Percentiles rank a stretch among this genome's conserved stretches.
These are phyloP conservation scores for Pseudogymnoascus verrucosus DNA, from an alignment of 2,329 filamentous ascomycete species.

Conservation along the genomic window DNA sequence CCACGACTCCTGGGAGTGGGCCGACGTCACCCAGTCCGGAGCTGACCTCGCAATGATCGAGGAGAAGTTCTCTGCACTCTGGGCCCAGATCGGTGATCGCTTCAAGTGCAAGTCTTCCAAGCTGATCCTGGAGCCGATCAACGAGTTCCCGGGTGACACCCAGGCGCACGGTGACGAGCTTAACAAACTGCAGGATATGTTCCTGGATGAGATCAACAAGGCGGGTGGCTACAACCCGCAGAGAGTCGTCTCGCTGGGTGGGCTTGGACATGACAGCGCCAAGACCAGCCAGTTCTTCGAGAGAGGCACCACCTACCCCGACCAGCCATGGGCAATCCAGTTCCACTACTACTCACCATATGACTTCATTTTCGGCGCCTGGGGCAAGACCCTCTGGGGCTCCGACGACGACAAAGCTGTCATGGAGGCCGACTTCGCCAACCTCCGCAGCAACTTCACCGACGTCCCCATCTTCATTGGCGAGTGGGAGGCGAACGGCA, in stretches of 20 bases:
- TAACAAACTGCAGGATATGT: conserved; percentile 50
- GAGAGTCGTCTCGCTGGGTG: conserved; percentile 48
- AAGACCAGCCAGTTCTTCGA: conserved; percentile 49
- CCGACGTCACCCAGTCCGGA: conserved; percentile 38
- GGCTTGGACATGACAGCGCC: conserved; percentile 40
- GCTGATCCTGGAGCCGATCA: conserved; percentile 52
- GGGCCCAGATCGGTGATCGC: conserved; percentile 48
- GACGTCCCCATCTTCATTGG: conserved; percentile 48
- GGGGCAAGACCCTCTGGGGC: conserved; percentile 55
- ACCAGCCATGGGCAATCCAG: conserved; percentile 49
- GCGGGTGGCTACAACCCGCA: conserved; percentile 47
- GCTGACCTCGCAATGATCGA: conserved; percentile 46
- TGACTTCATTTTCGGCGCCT: conserved; percentile 40
- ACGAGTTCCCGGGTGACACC: conserved; percentile 47
- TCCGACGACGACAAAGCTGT: conserved; percentile 43
- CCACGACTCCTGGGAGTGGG: conserved; percentile 53
- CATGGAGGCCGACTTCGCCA: conserved; percentile 41
- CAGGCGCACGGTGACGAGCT: conserved; percentile 41
- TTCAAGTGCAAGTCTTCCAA: conserved; percentile 46
- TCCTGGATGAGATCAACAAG: conserved; percentile 44
- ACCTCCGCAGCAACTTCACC: conserved; percentile 46
- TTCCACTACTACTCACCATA: conserved; percentile 55
- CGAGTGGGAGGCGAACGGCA: conserved; percentile 45
- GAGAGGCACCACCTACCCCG: conserved; percentile 39
- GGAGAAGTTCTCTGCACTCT: conserved; percentile 47